These are phyloP conservation scores for Acanthamoeba sp. DNA, from an alignment of 208 protist genomes.

Conservation along the genomic window DNA sequence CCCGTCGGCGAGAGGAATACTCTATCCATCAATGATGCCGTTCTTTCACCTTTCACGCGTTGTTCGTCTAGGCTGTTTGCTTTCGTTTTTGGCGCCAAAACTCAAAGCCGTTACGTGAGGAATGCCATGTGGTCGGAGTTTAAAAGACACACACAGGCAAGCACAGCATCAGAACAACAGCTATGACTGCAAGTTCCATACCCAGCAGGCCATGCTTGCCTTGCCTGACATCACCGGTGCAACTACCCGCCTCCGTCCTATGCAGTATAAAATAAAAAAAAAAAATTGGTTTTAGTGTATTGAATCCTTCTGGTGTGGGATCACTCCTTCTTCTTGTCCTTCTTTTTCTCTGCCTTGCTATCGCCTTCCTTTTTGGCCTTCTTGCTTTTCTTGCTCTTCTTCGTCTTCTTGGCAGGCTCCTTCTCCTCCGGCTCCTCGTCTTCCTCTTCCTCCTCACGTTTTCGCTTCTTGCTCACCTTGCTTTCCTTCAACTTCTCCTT, in stretches of 20 bases:
- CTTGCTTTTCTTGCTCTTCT: background rate
- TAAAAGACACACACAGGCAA: background rate
- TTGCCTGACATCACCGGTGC: conserved; percentile 24
- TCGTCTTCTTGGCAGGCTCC: background rate
- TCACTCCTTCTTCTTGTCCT: conserved; percentile 1
- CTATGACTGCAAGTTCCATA: conserved; percentile 41
- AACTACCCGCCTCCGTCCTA: background rate
- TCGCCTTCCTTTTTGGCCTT: background rate
- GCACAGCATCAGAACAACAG: conserved; percentile 12
- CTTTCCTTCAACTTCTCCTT: background rate
- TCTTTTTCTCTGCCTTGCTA: too few relatives aligned
- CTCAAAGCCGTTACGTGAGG: too few relatives aligned
- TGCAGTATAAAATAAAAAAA: too few relatives aligned
- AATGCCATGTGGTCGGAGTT: too few relatives aligned
- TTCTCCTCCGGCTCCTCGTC: background rate
- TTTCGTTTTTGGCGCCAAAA: too few relatives aligned
- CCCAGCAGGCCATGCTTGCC: background rate
- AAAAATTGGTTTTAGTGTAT: background rate
- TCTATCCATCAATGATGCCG: background rate
- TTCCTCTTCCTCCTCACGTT: background rate
- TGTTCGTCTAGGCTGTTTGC: background rate
- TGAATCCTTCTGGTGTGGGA: background rate
- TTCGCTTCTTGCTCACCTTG: conserved; percentile 16
- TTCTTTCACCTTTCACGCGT: too few relatives aligned
- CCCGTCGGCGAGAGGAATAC: background rate